A percentile compares a stretch with the other conserved stretches of the same genome.
These are phyloP conservation scores for Jasminum sambac DNA, from an alignment of 257 asterid species.

Conservation along the genomic window DNA sequence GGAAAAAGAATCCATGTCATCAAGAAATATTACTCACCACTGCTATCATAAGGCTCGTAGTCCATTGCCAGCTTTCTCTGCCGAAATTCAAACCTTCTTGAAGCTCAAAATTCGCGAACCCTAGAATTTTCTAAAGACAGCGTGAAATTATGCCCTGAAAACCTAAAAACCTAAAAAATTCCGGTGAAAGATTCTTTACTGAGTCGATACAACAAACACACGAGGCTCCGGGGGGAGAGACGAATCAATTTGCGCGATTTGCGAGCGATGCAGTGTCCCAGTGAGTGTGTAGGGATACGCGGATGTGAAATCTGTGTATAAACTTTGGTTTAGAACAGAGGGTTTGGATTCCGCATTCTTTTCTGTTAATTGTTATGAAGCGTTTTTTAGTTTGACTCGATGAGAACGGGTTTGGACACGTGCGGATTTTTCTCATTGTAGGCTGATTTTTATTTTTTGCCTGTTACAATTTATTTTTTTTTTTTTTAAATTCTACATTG, in stretches of 20 bases:
- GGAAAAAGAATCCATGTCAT: background rate
- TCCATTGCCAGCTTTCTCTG: conserved; percentile 59
- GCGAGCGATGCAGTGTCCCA: conserved; percentile 15
- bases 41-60: conserved; percentile 64
- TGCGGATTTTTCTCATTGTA: background rate
- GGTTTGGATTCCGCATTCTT: conserved; percentile 51
- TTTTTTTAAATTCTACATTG: no score
- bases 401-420: background rate
- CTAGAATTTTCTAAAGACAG: conserved; percentile 6
- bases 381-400: conserved; percentile 19
- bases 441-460: no score
- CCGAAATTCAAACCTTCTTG: conserved; percentile 28
- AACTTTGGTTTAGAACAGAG: conserved; percentile 34
- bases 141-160: background rate
- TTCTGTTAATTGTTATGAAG: conserved; percentile 35
- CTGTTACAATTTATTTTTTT: no score
- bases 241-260: conserved; percentile 36
- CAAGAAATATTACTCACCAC: conserved; percentile 49
- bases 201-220: conserved; percentile 20
- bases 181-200: conserved; percentile 5
- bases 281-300: conserved; percentile 32
- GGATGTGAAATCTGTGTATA: conserved; percentile 53
- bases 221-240: conserved; percentile 22
- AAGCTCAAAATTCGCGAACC: conserved; percentile 26
- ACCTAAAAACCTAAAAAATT: conserved; percentile 9